Base-by-base conservation (phyloP, 2,329 filamentous ascomycete genomes). In the Sporothrix mexicana region DNA sequence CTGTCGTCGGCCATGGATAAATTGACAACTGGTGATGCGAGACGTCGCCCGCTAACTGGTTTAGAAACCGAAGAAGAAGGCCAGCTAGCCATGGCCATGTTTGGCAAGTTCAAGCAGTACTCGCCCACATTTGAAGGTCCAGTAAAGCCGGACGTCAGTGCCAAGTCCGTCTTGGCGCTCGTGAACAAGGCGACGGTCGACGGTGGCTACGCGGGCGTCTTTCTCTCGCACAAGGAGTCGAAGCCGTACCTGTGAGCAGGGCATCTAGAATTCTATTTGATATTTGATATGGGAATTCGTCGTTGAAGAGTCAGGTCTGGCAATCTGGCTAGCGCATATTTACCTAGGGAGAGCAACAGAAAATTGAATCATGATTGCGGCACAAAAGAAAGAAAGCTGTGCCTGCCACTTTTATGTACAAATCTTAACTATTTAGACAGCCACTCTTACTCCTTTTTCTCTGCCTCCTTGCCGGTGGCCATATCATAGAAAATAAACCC, bases 21-120 rank as follows among this genome's bases (percentile, higher is more conserved):
- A n/a, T n/a, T n/a, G n/a, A n/a, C n/a, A n/a, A n/a, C n/a, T n/a
- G n/a, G n/a, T n/a, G n/a, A n/a, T n/a, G n/a, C n/a, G n/a, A n/a
- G n/a, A n/a, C n/a, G n/a, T n/a, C n/a, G n/a, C n/a, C n/a, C n/a
- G n/a, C n/a, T n/a, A n/a, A n/a, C n/a, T n/a, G n/a, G n/a, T n/a
- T n/a, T n/a, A n/a, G n/a, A 71, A 62, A 73, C 72, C 13, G 72
- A 73, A 13, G 72, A 73, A 30, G 72, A 73, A 17, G 47, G 51
- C 41, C 17, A 71, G 45, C 25, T 73, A 53, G 72, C 53, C 13
- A 69, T 47, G 64, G 70, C 66, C 13, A 67, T 74, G 73, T 72
- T 74, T 74, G 73, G 36, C 7, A 74, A 70, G 66, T 69, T 74
- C 47, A 74, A 70, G 62, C 12, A 69, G 30, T 74, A 74, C 57